Conservation (phyloP, 495 filamentous ascomycete species). For the Ascobolus immersus region DNA sequence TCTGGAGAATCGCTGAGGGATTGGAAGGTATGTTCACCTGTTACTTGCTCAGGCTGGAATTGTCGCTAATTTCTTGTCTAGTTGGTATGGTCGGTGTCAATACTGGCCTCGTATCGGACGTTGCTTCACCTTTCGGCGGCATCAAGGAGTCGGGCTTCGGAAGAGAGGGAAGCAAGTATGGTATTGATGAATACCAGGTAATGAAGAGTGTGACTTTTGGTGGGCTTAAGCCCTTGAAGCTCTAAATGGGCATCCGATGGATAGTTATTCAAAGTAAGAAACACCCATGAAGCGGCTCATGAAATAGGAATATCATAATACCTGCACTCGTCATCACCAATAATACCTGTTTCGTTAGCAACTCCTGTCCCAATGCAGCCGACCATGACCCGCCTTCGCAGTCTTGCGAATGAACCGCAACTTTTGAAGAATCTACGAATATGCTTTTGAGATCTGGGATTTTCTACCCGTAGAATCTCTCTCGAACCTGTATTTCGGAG, state of each 20-base stretch:
- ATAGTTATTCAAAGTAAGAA: background rate
- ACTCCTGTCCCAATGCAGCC: too few relatives aligned
- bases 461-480: too few relatives aligned
- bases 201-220: conserved; percentile 77
- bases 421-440: too few relatives aligned
- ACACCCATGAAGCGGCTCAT: background rate
- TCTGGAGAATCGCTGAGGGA: conserved; percentile 56
- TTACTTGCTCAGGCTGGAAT: background rate
- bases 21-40: conserved; percentile 25
- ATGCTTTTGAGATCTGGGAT: too few relatives aligned
- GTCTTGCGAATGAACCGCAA: too few relatives aligned
- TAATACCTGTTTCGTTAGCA: too few relatives aligned
- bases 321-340: background rate
- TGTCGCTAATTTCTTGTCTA: conserved; percentile 1
- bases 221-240: conserved; percentile 35
- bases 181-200: conserved; percentile 65
- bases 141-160: conserved; percentile 89
- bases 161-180: conserved; percentile 72
- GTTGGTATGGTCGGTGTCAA: conserved; percentile 81
- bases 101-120: conserved; percentile 59
- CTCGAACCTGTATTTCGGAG: too few relatives aligned
- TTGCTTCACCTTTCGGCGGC: conserved; percentile 67
- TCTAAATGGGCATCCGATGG: conserved; percentile 3
- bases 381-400: too few relatives aligned
- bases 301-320: background rate